phyloP scores from a whole-genome alignment of 805 yeast species.

The Candida manassasensis region DNA sequence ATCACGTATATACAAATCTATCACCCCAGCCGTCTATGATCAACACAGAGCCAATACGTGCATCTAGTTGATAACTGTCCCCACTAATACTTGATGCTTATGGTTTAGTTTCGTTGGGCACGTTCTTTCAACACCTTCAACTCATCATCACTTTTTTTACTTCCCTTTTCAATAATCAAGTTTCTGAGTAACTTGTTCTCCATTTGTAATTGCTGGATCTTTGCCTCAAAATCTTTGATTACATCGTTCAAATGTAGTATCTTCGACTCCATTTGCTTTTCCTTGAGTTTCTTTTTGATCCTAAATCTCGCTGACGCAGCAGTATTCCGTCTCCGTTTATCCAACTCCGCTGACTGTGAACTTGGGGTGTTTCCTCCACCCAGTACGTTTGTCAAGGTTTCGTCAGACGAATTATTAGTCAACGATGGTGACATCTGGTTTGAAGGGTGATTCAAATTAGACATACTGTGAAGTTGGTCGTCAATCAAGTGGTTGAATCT shows the following conservation, averaged over 20 bases:
- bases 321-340: conserved; percentile 56
- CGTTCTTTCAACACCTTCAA: conserved; percentile 29
- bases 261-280: conserved; percentile 52
- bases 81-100: no score
- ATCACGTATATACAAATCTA: no score
- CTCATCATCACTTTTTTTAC: conserved; percentile 37
- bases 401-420: conserved; percentile 3
- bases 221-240: conserved; percentile 41
- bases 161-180: conserved; percentile 48
- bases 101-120: conserved; percentile 13
- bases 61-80: no score
- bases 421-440: neutral
- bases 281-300: conserved; percentile 55
- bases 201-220: conserved; percentile 53
- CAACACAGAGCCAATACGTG: no score
- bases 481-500: conserved; percentile 1
- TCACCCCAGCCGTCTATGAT: no score
- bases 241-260: conserved; percentile 40
- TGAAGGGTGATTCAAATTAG: neutral
- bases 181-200: conserved; percentile 57
- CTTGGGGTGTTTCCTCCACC: conserved; percentile 3
- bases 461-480: neutral
- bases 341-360: conserved; percentile 24
- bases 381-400: conserved; percentile 1
- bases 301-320: conserved; percentile 65